Evolutionary conservation across 2,329 filamentous ascomycete species (phyloP), one percentile per base, ranked within the genome.

Genomic region (Davidsoniella virescens): DNA sequence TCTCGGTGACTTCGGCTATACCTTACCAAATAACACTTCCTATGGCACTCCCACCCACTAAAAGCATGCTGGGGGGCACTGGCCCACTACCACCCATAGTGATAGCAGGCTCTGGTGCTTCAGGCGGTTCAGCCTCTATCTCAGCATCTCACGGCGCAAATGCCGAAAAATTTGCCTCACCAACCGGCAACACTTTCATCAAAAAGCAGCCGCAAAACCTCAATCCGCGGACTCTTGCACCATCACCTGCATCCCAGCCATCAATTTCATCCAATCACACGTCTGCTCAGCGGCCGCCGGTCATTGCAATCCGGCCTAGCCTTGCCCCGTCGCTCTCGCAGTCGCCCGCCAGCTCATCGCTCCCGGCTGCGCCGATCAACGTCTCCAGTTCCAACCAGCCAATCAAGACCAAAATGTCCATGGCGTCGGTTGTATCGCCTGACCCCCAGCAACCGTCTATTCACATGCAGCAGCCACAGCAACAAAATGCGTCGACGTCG

Each of bases 401-500:
- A 37, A 53, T 53, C 23, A 53, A 53, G 39, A 53, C 44, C 57
- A 69, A 62, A 56, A 68, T 69, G 62, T 63, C 67, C 50, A 71
- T 73, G 68, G 65, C 70, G 7, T 66, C 69, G 49, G 65, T 69
- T 57, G 63, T 71, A 54, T 65, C 65, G 44, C 67, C 69, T 37
- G 60, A 61, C 48, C 59, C 65, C 25, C 43, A 38, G 37, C 52
- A 50, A 40, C 58, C 60, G 12, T 44, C 42, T 38, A 43, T 52
- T 20, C 49, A 54, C 17, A 50, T 38, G 36, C 36, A 37, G 38
- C 39, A 26, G 48, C 44, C 44, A 12, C 39, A 23, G 16, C 36
- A 17, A 18, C 49, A 46, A 29, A 16, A 41, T 43, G 49, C 44
- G 23, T 29, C 47, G 10, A 33, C 44, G 20, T 39, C 44, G 12